Conservation (phyloP, 2,329 filamentous ascomycete species). For the Aspergillus unguis region DNA sequence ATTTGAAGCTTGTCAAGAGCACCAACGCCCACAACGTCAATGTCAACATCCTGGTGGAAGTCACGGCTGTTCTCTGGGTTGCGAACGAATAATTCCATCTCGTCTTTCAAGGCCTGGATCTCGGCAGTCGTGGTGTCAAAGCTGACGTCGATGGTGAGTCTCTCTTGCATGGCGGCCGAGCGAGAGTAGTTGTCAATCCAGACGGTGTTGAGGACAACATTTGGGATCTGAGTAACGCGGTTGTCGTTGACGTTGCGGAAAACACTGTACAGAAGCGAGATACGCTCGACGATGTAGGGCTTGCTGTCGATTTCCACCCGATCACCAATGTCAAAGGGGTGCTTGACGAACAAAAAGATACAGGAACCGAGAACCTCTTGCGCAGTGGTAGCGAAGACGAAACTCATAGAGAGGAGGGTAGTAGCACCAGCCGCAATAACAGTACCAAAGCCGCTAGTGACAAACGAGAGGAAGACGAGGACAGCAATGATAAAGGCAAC, state of each 20-base stretch:
- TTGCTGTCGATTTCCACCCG: constrained; percentile 73
- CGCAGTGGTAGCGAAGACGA: constrained; percentile 86
- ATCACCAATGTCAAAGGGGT: constrained; percentile 94
- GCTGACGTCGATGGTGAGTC: constrained; percentile 72
- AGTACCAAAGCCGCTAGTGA: constrained; percentile 79
- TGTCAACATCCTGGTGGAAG: constrained; percentile 78
- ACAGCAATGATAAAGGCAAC: constrained; percentile 77
- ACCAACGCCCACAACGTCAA: constrained; percentile 74
- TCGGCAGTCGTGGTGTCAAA: constrained; percentile 90
- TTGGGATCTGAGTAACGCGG: constrained; percentile 79
- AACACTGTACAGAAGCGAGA: constrained; percentile 87
- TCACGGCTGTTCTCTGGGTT: constrained; percentile 83
- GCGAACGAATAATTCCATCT: constrained; percentile 81
- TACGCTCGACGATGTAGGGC: constrained; percentile 82
- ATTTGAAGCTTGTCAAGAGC: constrained; percentile 86
- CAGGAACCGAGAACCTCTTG: constrained; percentile 97
- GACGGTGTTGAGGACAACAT: constrained; percentile 85
- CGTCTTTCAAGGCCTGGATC: constrained; percentile 75
- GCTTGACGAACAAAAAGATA: constrained; percentile 98
- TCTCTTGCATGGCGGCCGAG: constrained; percentile 87
- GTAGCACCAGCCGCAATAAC: constrained; percentile 89
- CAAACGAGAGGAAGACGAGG: constrained; percentile 86
- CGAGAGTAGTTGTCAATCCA: constrained; percentile 95
- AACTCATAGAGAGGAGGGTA: constrained; percentile 88
- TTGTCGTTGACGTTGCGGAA: constrained; percentile 80